Percentiles rank a stretch among this genome's conserved stretches.
Evolutionary conservation across 495 filamentous ascomycete species (phyloP).

Genomic region (Chaetomium cochliodes): DNA sequence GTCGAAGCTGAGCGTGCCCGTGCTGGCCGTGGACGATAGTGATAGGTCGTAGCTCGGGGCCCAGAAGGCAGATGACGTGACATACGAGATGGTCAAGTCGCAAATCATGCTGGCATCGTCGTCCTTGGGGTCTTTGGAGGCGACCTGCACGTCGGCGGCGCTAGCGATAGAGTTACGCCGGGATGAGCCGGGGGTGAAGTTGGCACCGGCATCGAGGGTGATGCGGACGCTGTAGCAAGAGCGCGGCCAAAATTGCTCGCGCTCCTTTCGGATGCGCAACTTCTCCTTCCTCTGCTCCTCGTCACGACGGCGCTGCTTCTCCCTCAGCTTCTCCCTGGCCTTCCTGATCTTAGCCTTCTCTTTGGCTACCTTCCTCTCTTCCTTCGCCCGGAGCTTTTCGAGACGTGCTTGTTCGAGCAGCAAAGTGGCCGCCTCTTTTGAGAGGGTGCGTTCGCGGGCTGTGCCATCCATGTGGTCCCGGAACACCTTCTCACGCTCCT

Average conservation of each 20-base stretch:
- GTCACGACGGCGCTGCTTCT: slow-evolving; percentile 43
- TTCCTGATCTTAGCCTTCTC: slow-evolving; percentile 41
- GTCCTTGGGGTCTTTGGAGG: slow-evolving; percentile 27
- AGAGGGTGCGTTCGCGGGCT: slow-evolving; percentile 33
- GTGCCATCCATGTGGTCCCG: slow-evolving; percentile 39
- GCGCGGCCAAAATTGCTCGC: slow-evolving; percentile 56
- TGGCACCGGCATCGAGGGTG: slow-evolving; percentile 54
- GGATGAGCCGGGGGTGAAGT: slow-evolving; percentile 54
- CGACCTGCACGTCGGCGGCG: slow-evolving; percentile 35
- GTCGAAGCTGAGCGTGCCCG: slow-evolving; percentile 59
- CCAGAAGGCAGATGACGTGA: slow-evolving; percentile 63
- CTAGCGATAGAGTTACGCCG: slow-evolving; percentile 55
- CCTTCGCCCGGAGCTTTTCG: slow-evolving; percentile 30
- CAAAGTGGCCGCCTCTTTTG: slow-evolving; percentile 40
- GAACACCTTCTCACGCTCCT: slow-evolving; percentile 51
- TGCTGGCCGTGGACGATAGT: slow-evolving; percentile 56
- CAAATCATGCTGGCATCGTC: slow-evolving; percentile 37
- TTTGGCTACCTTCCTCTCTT: slow-evolving; percentile 34
- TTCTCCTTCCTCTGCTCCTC: slow-evolving; percentile 50
- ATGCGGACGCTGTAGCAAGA: slow-evolving; percentile 58
- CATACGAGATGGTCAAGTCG: slow-evolving; percentile 60
- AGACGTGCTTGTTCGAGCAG: slow-evolving; percentile 37
- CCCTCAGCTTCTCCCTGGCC: slow-evolving; percentile 40
- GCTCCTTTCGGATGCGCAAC: slow-evolving; percentile 51
- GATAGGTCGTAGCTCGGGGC: slow-evolving; percentile 63